phyloP scores from a whole-genome alignment of 2,329 filamentous ascomycete species.

The Diaporthe aspalathi region DNA sequence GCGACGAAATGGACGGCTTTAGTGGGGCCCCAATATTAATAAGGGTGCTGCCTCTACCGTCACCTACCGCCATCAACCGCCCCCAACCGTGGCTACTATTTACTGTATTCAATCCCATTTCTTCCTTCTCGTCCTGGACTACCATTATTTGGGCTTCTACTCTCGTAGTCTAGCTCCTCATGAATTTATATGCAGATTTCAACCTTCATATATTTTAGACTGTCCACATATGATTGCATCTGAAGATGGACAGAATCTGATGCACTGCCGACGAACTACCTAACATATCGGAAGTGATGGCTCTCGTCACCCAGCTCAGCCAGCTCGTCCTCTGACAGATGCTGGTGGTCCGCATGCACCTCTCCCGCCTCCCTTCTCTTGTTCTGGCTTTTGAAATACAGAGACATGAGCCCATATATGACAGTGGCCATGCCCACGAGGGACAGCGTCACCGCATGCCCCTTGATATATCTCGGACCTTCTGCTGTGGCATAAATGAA shows the following conservation, averaged over 20 bases:
- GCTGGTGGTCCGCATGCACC: constrained; percentile 53
- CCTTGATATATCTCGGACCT: constrained; percentile 68
- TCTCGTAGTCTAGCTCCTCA: not conserved
- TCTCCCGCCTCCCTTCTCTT: constrained; percentile 53
- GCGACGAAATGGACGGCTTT: constrained; percentile 27
- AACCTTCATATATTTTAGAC: no score
- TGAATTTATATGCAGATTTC: no score
- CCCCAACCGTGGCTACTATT: no score
- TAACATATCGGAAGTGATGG: constrained; percentile 60
- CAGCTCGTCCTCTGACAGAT: constrained; percentile 59
- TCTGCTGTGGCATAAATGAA: constrained; percentile 69
- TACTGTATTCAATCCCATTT: not conserved
- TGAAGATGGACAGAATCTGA: not conserved
- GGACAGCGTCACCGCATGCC: constrained; percentile 70
- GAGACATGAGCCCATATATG: constrained; percentile 66
- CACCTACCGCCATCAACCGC: not conserved
- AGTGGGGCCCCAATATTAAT: not conserved
- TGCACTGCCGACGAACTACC: constrained; percentile 41
- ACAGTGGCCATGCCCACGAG: constrained; percentile 66
- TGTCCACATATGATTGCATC: no score
- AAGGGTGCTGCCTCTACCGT: not conserved
- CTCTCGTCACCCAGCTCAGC: constrained; percentile 65
- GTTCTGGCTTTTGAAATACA: constrained; percentile 63
- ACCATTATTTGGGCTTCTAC: not conserved
- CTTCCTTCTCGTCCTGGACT: not conserved